Evolutionary conservation across 169 alveolate species (phyloP), one percentile per base, ranked within the genome.

Genomic region (Plasmodium knowlesi): DNA sequence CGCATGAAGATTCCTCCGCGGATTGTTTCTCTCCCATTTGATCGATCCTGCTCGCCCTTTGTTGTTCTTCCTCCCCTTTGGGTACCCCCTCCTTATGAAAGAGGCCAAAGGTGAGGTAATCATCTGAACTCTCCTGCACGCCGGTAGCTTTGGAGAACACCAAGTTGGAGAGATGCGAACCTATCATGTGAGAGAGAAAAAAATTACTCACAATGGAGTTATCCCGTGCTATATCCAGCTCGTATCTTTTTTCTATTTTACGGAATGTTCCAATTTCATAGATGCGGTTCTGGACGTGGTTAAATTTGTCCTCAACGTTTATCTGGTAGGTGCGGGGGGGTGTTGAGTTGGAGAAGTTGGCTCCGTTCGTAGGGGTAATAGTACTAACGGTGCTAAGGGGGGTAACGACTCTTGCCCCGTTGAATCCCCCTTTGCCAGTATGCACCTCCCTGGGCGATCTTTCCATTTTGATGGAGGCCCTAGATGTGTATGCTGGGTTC

Each of bases 241-340:
- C 88, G 22, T 86, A 86, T 25, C 54, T 86, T 19, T 86, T 86
- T 76, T 86, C 43, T 74, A 86, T 76, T 76, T 86, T 86, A 57
- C 80, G 82, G 43, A 86, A 86, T 12, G 70, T 54, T 14, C 70
- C 39, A 22, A 86, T 25, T 39, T 86, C 22, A 54, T 86, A 86
- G 19, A 86, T 86, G 37, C 32, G 8, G 32, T 86, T 73, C 19
- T 86, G 82, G 43, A 74, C 80, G 3, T 16, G 70, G 4, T 25
- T 32, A 67, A 50, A 86, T 50, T 37, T 86, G 50, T 61, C 81
- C n/a, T 76, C 53, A 22, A 25, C 16, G 70, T 74, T 86, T 86
- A 86, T 73, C 16, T 74, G 32, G 16, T 84, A 34, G 10, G 25
- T 83, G 14, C 12, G 34, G 34, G 28, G 37, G 25, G 32, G 6